Base-by-base conservation (phyloP, 306 rosid species). In the Mucuna pruriens region DNA sequence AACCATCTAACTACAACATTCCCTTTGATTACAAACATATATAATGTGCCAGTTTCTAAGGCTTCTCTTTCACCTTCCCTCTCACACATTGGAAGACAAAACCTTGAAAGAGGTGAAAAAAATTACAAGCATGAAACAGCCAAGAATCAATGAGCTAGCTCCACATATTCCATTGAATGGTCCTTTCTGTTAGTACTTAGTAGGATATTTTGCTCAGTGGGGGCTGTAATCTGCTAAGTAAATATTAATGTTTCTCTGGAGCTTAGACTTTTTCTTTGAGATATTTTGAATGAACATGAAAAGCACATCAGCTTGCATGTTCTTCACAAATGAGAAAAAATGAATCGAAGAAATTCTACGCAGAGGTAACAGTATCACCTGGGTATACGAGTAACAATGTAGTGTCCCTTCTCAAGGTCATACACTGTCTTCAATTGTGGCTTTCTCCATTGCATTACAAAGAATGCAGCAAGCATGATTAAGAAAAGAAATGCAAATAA, bases 351-450 rank as follows among this genome's bases (percentile, higher is more conserved):
- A 9, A 38, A 48, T 38, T 46, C 51, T 23, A 60, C 69, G 67
- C 60, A 61, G 29, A 19, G 4, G 60, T 54, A 17, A n/a, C 73
- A 20, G 31, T 45, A 62, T 75, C 85, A 88, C 84, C 84, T 72
- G 57, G 85, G 87, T 6, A 88, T 54, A 38, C 82, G 86, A 2
- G 89, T 86, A 67, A 88, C 86, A 42, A 88, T 88, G 82, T 88
- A 88, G 46, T n/a, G 89, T 77, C 91, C 91, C 58, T 88, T 88
- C 84, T 88, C 89, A 26, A 88, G 85, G 84, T 88, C 91, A 80
- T 88, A 88, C n/a, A 88, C 75, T 22, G 91, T 88, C 84, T 88
- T 86, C 66, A 88, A 31, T 25, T 81, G 85, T 38, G 91, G 91
- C 83, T 84, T 86, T 82, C 85, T 81, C 40, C 81, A 88, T 72